Conservation (phyloP, 2,329 filamentous ascomycete genomes). For the Fusarium nisikadoi region DNA sequence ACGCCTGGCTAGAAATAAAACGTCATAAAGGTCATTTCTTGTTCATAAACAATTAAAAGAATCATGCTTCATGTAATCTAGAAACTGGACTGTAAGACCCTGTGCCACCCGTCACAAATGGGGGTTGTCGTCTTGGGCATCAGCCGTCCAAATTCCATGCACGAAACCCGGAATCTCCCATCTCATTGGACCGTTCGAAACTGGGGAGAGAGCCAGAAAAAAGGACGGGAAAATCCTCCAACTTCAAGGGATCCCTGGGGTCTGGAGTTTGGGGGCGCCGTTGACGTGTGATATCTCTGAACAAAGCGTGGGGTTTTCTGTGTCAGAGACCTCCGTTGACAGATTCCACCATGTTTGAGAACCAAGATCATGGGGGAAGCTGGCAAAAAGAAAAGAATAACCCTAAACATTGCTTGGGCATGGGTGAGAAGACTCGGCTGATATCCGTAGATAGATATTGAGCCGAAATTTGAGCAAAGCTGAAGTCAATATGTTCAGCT, state of each 20-base stretch:
- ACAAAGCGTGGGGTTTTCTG: conserved; percentile 31
- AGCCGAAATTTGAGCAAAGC: conserved; percentile 23
- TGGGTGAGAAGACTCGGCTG: conserved; percentile 10
- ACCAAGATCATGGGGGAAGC: conserved; percentile 21
- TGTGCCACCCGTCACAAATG: conserved; percentile 2
- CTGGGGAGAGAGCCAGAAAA: conserved; percentile 14
- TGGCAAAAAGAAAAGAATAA: neutral
- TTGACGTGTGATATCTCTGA: conserved; percentile 40
- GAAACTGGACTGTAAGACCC: neutral
- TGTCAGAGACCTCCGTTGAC: conserved; percentile 7
- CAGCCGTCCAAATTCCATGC: conserved; percentile 6
- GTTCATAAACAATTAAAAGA: neutral
- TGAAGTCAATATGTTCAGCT: neutral
- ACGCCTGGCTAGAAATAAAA: conserved; percentile 2
- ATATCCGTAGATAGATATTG: conserved; percentile 19
- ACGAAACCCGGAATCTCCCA: neutral
- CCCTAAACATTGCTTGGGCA: neutral
- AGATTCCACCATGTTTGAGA: conserved; percentile 10
- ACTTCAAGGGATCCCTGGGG: neutral
- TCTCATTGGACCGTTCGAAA: conserved; percentile 18
- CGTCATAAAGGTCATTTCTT: neutral
- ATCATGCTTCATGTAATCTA: neutral
- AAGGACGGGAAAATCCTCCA: conserved; percentile 2
- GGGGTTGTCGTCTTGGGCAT: conserved; percentile 21
- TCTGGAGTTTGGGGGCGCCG: conserved; percentile 18